Conservation (phyloP, 768 basidiomycete genomes). For the Phlegmacium glaucopus region DNA sequence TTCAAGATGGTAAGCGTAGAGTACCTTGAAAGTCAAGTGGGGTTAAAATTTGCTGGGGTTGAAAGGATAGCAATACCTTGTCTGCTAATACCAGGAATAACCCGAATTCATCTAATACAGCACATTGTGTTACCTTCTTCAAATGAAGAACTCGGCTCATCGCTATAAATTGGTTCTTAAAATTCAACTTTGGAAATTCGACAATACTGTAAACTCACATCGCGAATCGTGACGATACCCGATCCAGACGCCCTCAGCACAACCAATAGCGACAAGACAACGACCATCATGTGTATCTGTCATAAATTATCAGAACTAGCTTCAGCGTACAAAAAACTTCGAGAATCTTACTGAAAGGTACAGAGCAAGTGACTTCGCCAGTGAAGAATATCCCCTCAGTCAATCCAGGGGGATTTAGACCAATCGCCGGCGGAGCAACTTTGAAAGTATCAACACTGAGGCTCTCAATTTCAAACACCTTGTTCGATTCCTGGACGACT, state of each 20-base stretch:
- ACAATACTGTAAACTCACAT: slow-evolving; percentile 46
- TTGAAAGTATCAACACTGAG: slow-evolving; percentile 87
- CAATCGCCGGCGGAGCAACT: slow-evolving; percentile 56
- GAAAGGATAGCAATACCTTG: slow-evolving; percentile 52
- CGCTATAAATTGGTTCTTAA: slow-evolving; percentile 46
- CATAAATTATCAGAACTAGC: slow-evolving; percentile 31
- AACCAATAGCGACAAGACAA: slow-evolving; percentile 83
- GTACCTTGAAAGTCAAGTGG: slow-evolving; percentile 43
- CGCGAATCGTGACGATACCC: slow-evolving; percentile 84
- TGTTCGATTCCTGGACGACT: slow-evolving; percentile 88
- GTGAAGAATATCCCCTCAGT: slow-evolving; percentile 67
- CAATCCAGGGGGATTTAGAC: slow-evolving; percentile 51
- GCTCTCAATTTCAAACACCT: slow-evolving; percentile 92
- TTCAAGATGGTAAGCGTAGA: slow-evolving; percentile 95
- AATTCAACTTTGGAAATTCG: neutral
- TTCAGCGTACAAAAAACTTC: neutral
- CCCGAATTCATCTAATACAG: slow-evolving; percentile 95
- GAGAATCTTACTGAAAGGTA: slow-evolving; percentile 71
- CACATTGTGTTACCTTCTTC: slow-evolving; percentile 89
- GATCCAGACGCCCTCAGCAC: slow-evolving; percentile 93
- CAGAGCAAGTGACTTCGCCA: slow-evolving; percentile 91
- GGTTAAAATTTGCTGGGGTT: neutral
- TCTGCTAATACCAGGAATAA: slow-evolving; percentile 94
- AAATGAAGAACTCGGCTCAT: slow-evolving; percentile 91
- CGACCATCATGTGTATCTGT: slow-evolving; percentile 81